A percentile compares a stretch with the other conserved stretches of the same genome.
Evolutionary conservation across 129 eudicot genomes (phyloP).

Genomic region (Flaveria robusta): DNA sequence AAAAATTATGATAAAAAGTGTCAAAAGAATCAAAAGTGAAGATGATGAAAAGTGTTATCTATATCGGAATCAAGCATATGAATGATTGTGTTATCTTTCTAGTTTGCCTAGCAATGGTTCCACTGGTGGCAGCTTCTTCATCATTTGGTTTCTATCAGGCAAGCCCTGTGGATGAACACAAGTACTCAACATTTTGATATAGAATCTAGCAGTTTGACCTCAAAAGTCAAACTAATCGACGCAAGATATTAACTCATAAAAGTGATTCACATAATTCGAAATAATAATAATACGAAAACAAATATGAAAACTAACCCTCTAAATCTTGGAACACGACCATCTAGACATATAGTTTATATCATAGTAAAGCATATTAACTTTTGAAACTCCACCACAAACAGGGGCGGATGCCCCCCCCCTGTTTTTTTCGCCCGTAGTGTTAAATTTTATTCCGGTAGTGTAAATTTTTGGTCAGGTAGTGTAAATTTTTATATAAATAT

Average conservation of each 20-base stretch:
- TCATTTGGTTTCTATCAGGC: conserved; percentile 85
- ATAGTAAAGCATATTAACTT: no score
- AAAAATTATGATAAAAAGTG: not conserved
- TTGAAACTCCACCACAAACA: no score
- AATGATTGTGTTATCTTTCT: conserved; percentile 57
- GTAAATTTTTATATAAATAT: no score
- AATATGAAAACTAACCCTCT: not conserved
- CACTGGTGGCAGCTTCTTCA: conserved; percentile 81
- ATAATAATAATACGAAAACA: no score
- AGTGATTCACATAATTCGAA: no score
- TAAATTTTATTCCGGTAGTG: no score
- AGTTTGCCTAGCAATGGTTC: conserved; percentile 85
- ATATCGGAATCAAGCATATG: conserved; percentile 13
- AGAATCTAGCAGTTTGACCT: conserved; percentile 24
- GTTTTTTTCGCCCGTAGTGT: no score
- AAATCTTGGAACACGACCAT: no score
- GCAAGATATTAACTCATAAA: not conserved
- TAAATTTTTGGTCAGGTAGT: no score
- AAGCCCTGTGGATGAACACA: conserved; percentile 67
- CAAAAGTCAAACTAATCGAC: conserved; percentile 13
- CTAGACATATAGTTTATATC: no score
- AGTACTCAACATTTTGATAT: not conserved
- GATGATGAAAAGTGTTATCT: conserved; percentile 1
- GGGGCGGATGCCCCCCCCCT: no score
- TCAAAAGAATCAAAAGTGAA: not conserved